Conservation (phyloP, 2,329 filamentous ascomycete species). For the Tetracladium maxilliforme region DNA sequence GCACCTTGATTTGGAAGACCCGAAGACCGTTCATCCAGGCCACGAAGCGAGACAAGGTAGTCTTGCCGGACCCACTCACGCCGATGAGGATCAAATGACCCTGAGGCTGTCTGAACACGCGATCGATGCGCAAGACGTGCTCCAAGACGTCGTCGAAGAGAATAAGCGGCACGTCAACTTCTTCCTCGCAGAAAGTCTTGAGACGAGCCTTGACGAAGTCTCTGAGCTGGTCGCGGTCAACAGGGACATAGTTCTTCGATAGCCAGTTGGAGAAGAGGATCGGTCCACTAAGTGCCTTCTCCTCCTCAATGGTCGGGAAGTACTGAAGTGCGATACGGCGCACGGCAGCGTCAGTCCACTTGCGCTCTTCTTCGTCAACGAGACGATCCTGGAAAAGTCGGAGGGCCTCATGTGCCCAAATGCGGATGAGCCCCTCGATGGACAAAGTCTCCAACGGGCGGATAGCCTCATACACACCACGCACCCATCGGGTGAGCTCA, state of each 20-base stretch:
- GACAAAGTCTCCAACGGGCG: slow-evolving; percentile 77
- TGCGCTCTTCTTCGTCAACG: slow-evolving; percentile 82
- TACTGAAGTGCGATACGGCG: slow-evolving; percentile 74
- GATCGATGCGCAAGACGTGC: slow-evolving; percentile 93
- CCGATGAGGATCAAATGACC: slow-evolving; percentile 97
- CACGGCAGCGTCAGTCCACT: slow-evolving; percentile 87
- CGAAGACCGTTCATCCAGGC: slow-evolving; percentile 99
- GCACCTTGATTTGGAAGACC: slow-evolving; percentile 99
- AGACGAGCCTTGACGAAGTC: slow-evolving; percentile 96
- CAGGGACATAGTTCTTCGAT: slow-evolving; percentile 94
- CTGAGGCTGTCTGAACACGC: slow-evolving; percentile 95
- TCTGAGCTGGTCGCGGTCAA: slow-evolving; percentile 85
- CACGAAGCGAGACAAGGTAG: slow-evolving; percentile 91
- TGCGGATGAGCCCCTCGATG: slow-evolving; percentile 82
- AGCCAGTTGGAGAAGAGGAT: slow-evolving; percentile 99
- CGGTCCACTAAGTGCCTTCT: slow-evolving; percentile 76
- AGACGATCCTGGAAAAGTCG: slow-evolving; percentile 95
- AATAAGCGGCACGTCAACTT: slow-evolving; percentile 94
- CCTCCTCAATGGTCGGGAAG: slow-evolving; percentile 91
- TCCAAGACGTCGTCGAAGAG: slow-evolving; percentile 99
- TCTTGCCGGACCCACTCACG: slow-evolving; percentile 97
- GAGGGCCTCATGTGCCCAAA: slow-evolving; percentile 96
- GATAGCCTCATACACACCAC: slow-evolving; percentile 94
- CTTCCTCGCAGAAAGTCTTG: slow-evolving; percentile 97
- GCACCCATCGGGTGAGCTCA: slow-evolving; percentile 95